Percentiles rank a stretch among this genome's conserved stretches.
Evolutionary conservation across 2,329 filamentous ascomycete genomes (phyloP).

Genomic region (Paecilomyces sp.): DNA sequence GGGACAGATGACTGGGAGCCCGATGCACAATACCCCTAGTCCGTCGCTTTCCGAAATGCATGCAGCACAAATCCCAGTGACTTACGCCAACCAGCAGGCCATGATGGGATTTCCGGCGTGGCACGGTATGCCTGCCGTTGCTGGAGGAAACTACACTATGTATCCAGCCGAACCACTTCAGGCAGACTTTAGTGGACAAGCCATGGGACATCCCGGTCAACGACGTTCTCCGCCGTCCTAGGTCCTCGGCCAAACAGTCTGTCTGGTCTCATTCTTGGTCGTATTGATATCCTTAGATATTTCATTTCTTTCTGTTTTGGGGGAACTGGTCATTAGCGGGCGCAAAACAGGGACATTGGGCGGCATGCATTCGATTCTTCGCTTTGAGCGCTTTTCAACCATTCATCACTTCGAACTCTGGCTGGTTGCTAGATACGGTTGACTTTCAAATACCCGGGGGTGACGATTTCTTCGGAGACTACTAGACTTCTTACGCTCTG

Average conservation of each 20-base stretch:
- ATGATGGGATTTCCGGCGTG: slow-evolving; percentile 23
- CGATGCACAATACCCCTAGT: slow-evolving; percentile 14
- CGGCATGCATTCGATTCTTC: slow-evolving; percentile 19
- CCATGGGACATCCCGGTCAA: slow-evolving; percentile 25
- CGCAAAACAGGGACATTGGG: slow-evolving; percentile 24
- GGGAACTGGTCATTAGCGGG: slow-evolving; percentile 31
- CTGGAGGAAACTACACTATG: slow-evolving; percentile 25
- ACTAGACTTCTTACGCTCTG: slow-evolving; percentile 2
- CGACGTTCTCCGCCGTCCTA: slow-evolving; percentile 18
- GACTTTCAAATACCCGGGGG: neutral
- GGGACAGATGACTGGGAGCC: slow-evolving; percentile 6
- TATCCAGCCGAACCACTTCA: slow-evolving; percentile 18
- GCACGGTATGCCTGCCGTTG: slow-evolving; percentile 22
- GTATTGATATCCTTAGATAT: slow-evolving; percentile 1
- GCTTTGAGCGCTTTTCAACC: slow-evolving; percentile 7
- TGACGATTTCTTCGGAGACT: slow-evolving; percentile 1
- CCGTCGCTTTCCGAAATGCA: slow-evolving; percentile 20
- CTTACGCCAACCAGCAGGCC: slow-evolving; percentile 20
- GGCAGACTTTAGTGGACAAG: slow-evolving; percentile 11
- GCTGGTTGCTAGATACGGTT: neutral
- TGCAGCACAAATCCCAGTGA: slow-evolving; percentile 18
- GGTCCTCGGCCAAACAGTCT: neutral
- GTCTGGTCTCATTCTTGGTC: slow-evolving; percentile 5
- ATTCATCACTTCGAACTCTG: neutral
- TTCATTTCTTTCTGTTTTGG: slow-evolving; percentile 7